Conservation (phyloP, 768 basidiomycete genomes). For the Hydnomerulius pinastri region DNA sequence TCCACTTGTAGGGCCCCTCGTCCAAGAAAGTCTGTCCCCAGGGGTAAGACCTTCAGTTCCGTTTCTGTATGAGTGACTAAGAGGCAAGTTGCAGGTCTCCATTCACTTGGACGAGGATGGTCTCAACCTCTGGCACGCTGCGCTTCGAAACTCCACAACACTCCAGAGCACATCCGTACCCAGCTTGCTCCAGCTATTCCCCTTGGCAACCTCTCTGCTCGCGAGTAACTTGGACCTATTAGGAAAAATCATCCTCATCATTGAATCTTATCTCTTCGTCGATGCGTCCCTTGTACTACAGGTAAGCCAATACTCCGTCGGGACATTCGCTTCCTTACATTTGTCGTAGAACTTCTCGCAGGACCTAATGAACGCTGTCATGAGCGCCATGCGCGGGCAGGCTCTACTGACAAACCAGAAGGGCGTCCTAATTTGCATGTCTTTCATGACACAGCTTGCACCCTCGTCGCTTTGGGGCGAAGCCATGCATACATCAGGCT, state of each 20-base stretch:
- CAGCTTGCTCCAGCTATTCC: constrained; percentile 65
- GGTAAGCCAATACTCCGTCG: constrained; percentile 40
- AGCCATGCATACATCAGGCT: constrained; percentile 69
- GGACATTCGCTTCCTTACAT: constrained; percentile 2
- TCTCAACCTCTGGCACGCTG: constrained; percentile 70
- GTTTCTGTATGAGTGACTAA: neutral
- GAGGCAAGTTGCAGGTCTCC: constrained; percentile 48
- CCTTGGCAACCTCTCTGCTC: constrained; percentile 59
- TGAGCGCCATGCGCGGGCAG: constrained; percentile 50
- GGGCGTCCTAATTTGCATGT: constrained; percentile 60
- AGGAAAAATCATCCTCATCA: constrained; percentile 62
- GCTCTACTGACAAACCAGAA: constrained; percentile 57
- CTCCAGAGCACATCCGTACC: constrained; percentile 51
- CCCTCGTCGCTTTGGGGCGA: constrained; percentile 71
- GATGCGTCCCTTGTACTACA: constrained; percentile 63
- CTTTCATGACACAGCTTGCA: constrained; percentile 62
- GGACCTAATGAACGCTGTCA: constrained; percentile 61
- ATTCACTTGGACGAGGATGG: constrained; percentile 79
- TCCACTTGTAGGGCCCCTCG: constrained; percentile 59
- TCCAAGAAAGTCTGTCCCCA: constrained; percentile 64
- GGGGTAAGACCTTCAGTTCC: constrained; percentile 39
- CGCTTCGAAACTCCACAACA: constrained; percentile 63
- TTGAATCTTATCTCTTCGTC: constrained; percentile 81
- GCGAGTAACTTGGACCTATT: constrained; percentile 72
- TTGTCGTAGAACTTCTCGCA: constrained; percentile 48